These are phyloP conservation scores for Pseudopediastrum boryanum DNA, from an alignment of 139 green algal genomes.

Conservation along the genomic window DNA sequence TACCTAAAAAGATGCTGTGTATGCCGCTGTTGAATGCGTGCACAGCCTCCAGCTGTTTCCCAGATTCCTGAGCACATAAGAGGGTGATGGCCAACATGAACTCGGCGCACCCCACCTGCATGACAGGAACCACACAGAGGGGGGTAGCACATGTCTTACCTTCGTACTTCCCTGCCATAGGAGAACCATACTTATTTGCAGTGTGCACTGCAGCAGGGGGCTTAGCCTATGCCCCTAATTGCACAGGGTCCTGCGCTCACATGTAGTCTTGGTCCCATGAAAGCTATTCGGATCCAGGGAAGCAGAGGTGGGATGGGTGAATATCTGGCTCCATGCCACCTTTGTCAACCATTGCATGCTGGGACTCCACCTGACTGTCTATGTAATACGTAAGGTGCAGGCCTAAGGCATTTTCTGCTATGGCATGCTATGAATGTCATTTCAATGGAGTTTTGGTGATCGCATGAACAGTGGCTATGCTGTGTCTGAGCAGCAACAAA, in stretches of 20 bases:
- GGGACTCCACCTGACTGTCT: too few relatives aligned
- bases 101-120: conserved; percentile 30
- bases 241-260: neutral
- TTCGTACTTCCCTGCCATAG: neutral
- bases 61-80: conserved; percentile 9
- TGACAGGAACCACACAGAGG: neutral
- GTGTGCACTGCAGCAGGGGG: neutral
- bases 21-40: conserved; percentile 21
- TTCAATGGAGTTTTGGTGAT: too few relatives aligned
- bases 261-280: neutral
- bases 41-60: conserved; percentile 17
- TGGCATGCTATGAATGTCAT: too few relatives aligned
- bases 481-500: too few relatives aligned
- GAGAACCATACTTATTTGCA: too few relatives aligned
- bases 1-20: conserved; percentile 11
- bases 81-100: conserved; percentile 28
- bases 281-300: neutral
- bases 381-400: too few relatives aligned
- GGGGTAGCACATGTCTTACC: neutral
- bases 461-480: too few relatives aligned
- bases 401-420: too few relatives aligned
- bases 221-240: neutral
- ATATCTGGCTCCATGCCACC: too few relatives aligned
- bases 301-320: neutral
- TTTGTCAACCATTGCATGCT: too few relatives aligned